Conservation (phyloP, 768 basidiomycete species). For the Neoboletus brunneissimus region DNA sequence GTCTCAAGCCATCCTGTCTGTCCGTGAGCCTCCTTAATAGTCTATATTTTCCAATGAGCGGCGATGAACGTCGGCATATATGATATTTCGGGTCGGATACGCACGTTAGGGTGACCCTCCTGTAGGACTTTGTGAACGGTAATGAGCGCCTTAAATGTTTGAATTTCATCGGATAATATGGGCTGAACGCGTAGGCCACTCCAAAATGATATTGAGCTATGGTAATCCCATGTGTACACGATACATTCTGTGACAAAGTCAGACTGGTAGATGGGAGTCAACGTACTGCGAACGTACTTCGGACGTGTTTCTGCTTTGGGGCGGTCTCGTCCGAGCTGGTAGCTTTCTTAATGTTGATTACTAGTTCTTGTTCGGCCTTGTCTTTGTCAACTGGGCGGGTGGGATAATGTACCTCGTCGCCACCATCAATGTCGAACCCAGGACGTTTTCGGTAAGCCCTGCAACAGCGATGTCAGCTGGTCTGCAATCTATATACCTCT, state of each 20-base stretch:
- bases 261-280: constrained; percentile 9
- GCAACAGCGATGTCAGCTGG: constrained; percentile 9
- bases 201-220: constrained; percentile 97
- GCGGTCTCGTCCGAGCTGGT: constrained; percentile 93
- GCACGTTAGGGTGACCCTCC: constrained; percentile 92
- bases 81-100: constrained; percentile 15
- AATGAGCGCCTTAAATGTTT: constrained; percentile 97
- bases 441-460: constrained; percentile 37
- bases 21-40: constrained; percentile 93
- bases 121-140: constrained; percentile 97
- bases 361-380: constrained; percentile 92
- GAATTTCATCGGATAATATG: constrained; percentile 94
- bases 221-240: constrained; percentile 99
- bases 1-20: constrained; percentile 99
- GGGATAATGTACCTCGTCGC: constrained; percentile 85
- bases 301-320: constrained; percentile 98
- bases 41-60: constrained; percentile 46
- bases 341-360: constrained; percentile 97
- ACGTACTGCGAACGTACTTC: constrained; percentile 61
- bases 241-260: constrained; percentile 72
- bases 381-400: constrained; percentile 98
- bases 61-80: constrained; percentile 1
- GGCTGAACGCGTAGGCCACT: constrained; percentile 95
- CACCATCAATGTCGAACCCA: constrained; percentile 64
- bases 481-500: background rate